These are phyloP conservation scores for Aspergillus leporis DNA, from an alignment of 495 filamentous ascomycete genomes.

Conservation along the genomic window DNA sequence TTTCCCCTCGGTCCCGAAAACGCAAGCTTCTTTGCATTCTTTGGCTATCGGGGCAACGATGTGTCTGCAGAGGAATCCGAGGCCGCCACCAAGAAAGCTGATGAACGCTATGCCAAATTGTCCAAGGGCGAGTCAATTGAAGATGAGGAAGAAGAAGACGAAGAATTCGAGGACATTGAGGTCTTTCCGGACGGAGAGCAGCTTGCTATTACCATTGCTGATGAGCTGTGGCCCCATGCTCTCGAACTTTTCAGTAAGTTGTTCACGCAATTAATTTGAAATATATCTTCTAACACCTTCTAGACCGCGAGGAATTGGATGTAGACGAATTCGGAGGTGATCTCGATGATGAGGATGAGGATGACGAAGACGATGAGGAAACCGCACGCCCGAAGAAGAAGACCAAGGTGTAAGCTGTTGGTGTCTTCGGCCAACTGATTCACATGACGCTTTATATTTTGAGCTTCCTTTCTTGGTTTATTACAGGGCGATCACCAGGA, in stretches of 20 bases:
- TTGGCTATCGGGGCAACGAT: conserved; percentile 68
- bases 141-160: conserved; percentile 51
- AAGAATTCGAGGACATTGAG: conserved; percentile 62
- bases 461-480: conserved; percentile 1
- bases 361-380: conserved; percentile 33
- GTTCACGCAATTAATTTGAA: neutral
- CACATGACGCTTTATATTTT: neutral
- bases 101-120: conserved; percentile 57
- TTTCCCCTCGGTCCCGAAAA: conserved; percentile 59
- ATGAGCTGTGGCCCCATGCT: conserved; percentile 85
- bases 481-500: conserved; percentile 66
- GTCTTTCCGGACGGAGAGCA: conserved; percentile 81
- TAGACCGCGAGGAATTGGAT: conserved; percentile 29
- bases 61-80: conserved; percentile 70
- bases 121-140: conserved; percentile 53
- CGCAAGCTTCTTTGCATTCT: conserved; percentile 83
- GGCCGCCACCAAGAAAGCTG: conserved; percentile 56
- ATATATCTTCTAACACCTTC: neutral
- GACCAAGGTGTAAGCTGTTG: conserved; percentile 37
- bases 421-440: conserved; percentile 1
- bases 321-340: conserved; percentile 33
- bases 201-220: conserved; percentile 73
- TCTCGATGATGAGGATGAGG: conserved; percentile 20
- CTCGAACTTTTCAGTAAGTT: conserved; percentile 87
- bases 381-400: conserved; percentile 44